A percentile compares a stretch with the other conserved stretches of the same genome.
phyloP scores from a whole-genome alignment of 257 asterid species.

The Solanum virginianum region DNA sequence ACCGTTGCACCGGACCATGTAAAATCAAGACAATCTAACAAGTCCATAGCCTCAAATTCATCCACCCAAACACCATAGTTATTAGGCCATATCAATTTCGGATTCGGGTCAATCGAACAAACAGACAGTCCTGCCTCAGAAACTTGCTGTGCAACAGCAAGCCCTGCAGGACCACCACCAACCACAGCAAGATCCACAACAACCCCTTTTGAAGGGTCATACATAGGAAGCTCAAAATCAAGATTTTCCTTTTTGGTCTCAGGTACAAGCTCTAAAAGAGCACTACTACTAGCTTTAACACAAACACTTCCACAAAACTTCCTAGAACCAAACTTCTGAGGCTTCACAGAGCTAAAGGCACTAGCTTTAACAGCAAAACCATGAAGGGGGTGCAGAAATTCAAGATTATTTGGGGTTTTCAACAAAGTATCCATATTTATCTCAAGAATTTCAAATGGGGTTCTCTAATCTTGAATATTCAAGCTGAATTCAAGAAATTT shows the following conservation, averaged over 20 bases:
- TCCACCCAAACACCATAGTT: constrained; percentile 99
- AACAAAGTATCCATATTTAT: constrained; percentile 56
- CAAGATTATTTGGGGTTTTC: constrained; percentile 62
- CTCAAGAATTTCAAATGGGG: constrained; percentile 5
- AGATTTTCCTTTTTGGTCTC: constrained; percentile 85
- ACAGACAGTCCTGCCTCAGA: constrained; percentile 92
- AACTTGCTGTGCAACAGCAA: constrained; percentile 94
- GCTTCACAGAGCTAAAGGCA: constrained; percentile 30
- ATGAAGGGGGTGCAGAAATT: constrained; percentile 48
- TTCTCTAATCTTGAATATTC: background rate
- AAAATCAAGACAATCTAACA: constrained; percentile 85
- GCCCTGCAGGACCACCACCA: constrained; percentile 98
- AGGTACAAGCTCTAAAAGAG: constrained; percentile 83
- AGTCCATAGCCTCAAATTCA: constrained; percentile 96
- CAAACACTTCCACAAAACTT: constrained; percentile 16
- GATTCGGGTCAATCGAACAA: constrained; percentile 88
- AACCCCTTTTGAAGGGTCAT: constrained; percentile 56
- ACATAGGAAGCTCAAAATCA: constrained; percentile 83
- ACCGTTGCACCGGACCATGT: constrained; percentile 92
- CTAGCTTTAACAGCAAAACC: constrained; percentile 45
- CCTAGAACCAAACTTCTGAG: constrained; percentile 30
- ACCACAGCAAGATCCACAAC: constrained; percentile 85
- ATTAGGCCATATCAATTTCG: constrained; percentile 86
- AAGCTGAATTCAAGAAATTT: constrained; percentile 3
- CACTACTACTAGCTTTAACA: constrained; percentile 39